Base-by-base conservation (phyloP, 2,329 filamentous ascomycete genomes). In the Daldinia eschscholtzii region DNA sequence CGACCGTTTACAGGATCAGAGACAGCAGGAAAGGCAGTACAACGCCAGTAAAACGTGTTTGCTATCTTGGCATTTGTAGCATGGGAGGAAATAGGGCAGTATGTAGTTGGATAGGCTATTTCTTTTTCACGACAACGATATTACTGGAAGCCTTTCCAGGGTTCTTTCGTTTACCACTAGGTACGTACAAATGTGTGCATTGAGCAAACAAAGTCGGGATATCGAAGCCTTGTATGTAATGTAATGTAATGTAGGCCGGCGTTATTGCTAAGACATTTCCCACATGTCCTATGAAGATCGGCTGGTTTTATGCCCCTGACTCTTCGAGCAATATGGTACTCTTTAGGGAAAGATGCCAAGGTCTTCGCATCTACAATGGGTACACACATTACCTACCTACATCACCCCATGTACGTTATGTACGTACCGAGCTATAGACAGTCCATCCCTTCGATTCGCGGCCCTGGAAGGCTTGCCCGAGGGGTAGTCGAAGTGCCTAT, bases 261-360 rank as follows among this genome's bases (percentile, higher is more conserved):
- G 46, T 30, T 30, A 30, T 33, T n/a, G 15, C 15, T 30, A 33
- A 52, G 46, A 52, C 46, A 52, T 52, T 50, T 10, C 7, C n/a
- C 44, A 28, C 44, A 18, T 23, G 55, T 30, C 3, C 35, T 12
- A 7, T 48, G 52, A 44, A 57, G 57, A 65, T 65, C 37, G 46
- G 37, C 33, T 61, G 56, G 63, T 58, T 58, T n/a, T 55, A 57
- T 61, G 64, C 33, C 55, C 48, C 59, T 48, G 48, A 33, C 66
- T 28, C 65, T 42, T 39, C 50, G 18, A n/a, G 48, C 59, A 50
- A 71, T 61, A 61, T 67, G 67, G 70, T 71, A 23, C 20, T 41
- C 46, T 33, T 59, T 39, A 7, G 6, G 30, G 23, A 39, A 12
- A 6, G 6, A 28, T 3, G 41, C 20, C 20, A 33, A 33, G 30